A percentile compares a stretch with the other conserved stretches of the same genome.
These are phyloP conservation scores for Phaeophleospora eucalypticola DNA, from an alignment of 2,329 filamentous ascomycete species.

Conservation along the genomic window DNA sequence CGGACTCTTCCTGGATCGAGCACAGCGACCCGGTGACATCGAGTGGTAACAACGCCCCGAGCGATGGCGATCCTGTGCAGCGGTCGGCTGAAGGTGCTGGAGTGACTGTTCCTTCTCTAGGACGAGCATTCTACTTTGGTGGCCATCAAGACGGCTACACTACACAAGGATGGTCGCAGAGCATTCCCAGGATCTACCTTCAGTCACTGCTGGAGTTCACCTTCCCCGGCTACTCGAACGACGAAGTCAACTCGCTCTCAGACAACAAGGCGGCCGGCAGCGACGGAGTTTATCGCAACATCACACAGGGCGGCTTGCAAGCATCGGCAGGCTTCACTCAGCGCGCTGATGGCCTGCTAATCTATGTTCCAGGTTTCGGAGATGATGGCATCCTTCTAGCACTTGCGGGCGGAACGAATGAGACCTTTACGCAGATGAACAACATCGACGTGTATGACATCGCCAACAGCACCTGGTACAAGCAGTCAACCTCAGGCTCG, in stretches of 20 bases:
- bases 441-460: slow-evolving; percentile 79
- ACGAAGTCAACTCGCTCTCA: slow-evolving; percentile 55
- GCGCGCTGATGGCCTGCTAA: slow-evolving; percentile 67
- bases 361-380: slow-evolving; percentile 75
- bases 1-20: slow-evolving; percentile 57
- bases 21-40: slow-evolving; percentile 59
- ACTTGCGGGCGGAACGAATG: slow-evolving; percentile 68
- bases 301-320: slow-evolving; percentile 68
- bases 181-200: slow-evolving; percentile 62
- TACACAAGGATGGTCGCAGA: slow-evolving; percentile 64
- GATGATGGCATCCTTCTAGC: slow-evolving; percentile 71
- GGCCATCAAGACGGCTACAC: slow-evolving; percentile 66
- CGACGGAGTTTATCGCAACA: slow-evolving; percentile 66
- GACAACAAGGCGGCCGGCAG: slow-evolving; percentile 54
- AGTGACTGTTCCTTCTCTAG: slow-evolving; percentile 64
- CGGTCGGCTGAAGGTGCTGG: slow-evolving; percentile 71
- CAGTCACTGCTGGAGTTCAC: slow-evolving; percentile 74
- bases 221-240: slow-evolving; percentile 65
- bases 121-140: slow-evolving; percentile 73
- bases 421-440: slow-evolving; percentile 60
- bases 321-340: slow-evolving; percentile 64
- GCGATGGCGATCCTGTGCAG: slow-evolving; percentile 56
- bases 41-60: slow-evolving; percentile 58
- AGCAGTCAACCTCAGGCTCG: slow-evolving; percentile 61
- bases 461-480: slow-evolving; percentile 65